phyloP scores from a whole-genome alignment of 2,329 filamentous ascomycete genomes.

The Trichoderma sp. region DNA sequence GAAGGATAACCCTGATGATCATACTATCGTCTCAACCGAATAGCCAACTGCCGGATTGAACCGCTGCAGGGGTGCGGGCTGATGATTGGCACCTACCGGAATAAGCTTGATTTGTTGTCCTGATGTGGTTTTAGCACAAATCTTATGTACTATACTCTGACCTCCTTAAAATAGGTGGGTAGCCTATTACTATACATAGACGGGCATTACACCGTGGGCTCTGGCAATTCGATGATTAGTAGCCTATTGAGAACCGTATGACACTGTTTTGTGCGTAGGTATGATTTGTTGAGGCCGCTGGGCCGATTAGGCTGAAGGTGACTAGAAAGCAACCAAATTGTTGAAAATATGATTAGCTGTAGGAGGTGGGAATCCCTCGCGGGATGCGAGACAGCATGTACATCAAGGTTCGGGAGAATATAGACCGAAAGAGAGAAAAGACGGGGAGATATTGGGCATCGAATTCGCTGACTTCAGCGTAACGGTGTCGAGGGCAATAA shows the following conservation, averaged over 20 bases:
- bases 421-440: neutral
- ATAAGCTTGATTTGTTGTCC: constrained; percentile 9
- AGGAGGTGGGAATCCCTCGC: neutral
- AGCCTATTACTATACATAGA: neutral
- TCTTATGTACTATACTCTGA: neutral
- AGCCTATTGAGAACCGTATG: neutral
- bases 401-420: neutral
- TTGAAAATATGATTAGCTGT: neutral
- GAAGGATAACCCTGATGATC: neutral
- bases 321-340: neutral
- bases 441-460: neutral
- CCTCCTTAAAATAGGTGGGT: neutral
- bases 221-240: neutral
- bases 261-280: neutral
- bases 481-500: no score
- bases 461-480: neutral
- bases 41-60: neutral
- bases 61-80: neutral
- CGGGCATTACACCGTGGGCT: neutral
- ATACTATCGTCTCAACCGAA: neutral
- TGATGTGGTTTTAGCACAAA: neutral
- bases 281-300: neutral
- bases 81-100: constrained; percentile 6
- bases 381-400: neutral
- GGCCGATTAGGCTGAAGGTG: neutral